Percentiles rank a stretch among this genome's conserved stretches.
These are phyloP conservation scores for Coemansia interrupta DNA, from an alignment of 192 early-diverging fungal species.

Conservation along the genomic window DNA sequence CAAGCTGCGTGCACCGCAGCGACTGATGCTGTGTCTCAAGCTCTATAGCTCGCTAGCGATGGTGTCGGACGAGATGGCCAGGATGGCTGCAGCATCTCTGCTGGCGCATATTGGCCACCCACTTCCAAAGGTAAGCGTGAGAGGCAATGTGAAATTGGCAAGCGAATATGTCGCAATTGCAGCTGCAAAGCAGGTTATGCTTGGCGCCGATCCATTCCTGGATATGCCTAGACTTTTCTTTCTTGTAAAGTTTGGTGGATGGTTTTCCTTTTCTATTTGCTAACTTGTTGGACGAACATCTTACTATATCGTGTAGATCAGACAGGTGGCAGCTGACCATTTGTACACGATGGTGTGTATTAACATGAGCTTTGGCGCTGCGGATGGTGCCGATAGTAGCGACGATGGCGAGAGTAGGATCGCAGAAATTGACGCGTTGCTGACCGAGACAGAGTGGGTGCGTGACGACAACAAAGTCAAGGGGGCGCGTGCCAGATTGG, in stretches of 20 bases:
- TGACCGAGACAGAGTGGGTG: slow-evolving; percentile 42
- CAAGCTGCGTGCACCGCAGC: slow-evolving; percentile 34
- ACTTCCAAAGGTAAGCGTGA: slow-evolving; percentile 27
- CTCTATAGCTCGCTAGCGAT: slow-evolving; percentile 47
- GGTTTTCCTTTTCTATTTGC: background rate
- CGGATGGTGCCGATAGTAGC: too few species aligned
- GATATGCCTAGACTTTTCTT: slow-evolving; percentile 4
- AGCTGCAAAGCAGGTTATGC: too few species aligned
- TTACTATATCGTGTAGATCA: slow-evolving; percentile 36
- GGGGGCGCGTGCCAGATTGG: slow-evolving; percentile 20
- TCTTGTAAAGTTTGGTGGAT: too few species aligned
- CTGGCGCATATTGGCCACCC: slow-evolving; percentile 41
- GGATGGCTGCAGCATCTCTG: slow-evolving; percentile 28
- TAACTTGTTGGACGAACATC: background rate
- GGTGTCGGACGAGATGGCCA: slow-evolving; percentile 23
- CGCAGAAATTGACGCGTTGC: slow-evolving; percentile 29
- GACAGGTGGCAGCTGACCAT: slow-evolving; percentile 47
- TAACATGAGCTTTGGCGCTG: slow-evolving; percentile 18
- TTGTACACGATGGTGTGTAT: slow-evolving; percentile 42
- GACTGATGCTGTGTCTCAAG: slow-evolving; percentile 43
- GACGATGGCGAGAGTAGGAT: slow-evolving; percentile 7
- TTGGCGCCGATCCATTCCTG: slow-evolving; percentile 1
- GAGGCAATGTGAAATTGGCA: background rate
- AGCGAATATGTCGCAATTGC: slow-evolving; percentile 1
- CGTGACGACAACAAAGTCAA: slow-evolving; percentile 22